Base-by-base conservation (phyloP, 2,329 filamentous ascomycete species). In the Sarocladium oryzae region DNA sequence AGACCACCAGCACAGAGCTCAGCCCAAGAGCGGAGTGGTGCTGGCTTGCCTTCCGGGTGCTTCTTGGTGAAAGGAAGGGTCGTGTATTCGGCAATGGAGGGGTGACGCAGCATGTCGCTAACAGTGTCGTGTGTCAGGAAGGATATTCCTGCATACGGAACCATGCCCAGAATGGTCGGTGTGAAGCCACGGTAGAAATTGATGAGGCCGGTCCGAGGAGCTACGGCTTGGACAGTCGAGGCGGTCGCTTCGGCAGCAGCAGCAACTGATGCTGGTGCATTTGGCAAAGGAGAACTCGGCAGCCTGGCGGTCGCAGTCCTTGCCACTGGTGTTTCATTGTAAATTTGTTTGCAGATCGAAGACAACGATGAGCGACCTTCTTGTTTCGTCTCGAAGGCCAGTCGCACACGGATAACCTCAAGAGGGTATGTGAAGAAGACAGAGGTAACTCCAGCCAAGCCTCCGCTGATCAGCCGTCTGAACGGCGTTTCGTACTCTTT, bases 141-240 rank as follows among this genome's bases (percentile, higher is more conserved):
- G 1, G 90, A 96, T 62, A 95, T 85, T 60, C 93, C 93, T 1
- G 93, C 93, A 63, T 99, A 99, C 0, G 93, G 93, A 1, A 99
- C 74, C 92, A 99, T 99, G 59, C 93, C 93, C 54, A 95, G 76
- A 4, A 99, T 69, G 0, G 93, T 97, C 0, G 92, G 88, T 0
- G 84, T 82, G 67, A 99, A 99, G 48, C 93, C 93, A 46, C 93
- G 84, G 69, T 96, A 99, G 67, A 99, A 99, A 68, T 99, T 99
- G 52, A 82, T 69, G 1, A 97, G 66, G 3, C 92, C 92, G 10
- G 77, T 78, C 23, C 74, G 76, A 1, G 88, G 85, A 2, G 65
- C 73, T 1, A 82, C 70, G 0, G 71, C 66, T 11, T 71, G 64
- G 2, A 72, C 66, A 1, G 56, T 71, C 0, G 71, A 66, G 2